Conservation (phyloP, 495 filamentous ascomycete species). For the Amphirosellinia nigrospora region DNA sequence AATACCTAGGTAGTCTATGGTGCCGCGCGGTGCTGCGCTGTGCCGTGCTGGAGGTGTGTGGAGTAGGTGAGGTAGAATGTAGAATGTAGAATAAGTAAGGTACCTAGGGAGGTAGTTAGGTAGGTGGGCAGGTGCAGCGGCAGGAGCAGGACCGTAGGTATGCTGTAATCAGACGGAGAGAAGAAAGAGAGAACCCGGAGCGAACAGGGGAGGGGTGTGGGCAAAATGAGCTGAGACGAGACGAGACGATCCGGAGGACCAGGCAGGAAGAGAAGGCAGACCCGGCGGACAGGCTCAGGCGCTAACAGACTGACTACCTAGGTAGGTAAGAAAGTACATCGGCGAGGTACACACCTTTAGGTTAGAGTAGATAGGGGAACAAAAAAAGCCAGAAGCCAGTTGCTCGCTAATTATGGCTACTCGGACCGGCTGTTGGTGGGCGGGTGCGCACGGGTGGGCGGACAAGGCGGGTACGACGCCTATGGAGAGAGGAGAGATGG, state of each 20-base stretch:
- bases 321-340: neutral
- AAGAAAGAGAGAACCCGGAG: neutral
- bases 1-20: neutral
- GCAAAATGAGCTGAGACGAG: constrained; percentile 11
- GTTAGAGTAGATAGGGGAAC: neutral
- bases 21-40: neutral
- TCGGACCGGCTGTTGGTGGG: constrained; percentile 30
- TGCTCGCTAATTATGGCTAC: constrained; percentile 28
- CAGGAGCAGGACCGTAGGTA: neutral
- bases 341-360: too few species aligned
- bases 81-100: too few species aligned
- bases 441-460: constrained; percentile 27
- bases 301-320: neutral
- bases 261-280: constrained; percentile 16
- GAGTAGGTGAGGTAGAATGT: too few species aligned
- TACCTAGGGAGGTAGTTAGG: too few species aligned
- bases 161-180: constrained; percentile 5
- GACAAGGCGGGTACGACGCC: constrained; percentile 29
- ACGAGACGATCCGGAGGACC: constrained; percentile 19
- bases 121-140: neutral
- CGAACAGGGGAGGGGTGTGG: constrained; percentile 9
- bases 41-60: neutral
- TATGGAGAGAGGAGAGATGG: constrained; percentile 8
- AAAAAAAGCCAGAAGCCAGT: constrained; percentile 11
- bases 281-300: constrained; percentile 15